Evolutionary conservation across 192 early-diverging fungal genomes (phyloP).

Genomic region (Chytriomyces sp.): DNA sequence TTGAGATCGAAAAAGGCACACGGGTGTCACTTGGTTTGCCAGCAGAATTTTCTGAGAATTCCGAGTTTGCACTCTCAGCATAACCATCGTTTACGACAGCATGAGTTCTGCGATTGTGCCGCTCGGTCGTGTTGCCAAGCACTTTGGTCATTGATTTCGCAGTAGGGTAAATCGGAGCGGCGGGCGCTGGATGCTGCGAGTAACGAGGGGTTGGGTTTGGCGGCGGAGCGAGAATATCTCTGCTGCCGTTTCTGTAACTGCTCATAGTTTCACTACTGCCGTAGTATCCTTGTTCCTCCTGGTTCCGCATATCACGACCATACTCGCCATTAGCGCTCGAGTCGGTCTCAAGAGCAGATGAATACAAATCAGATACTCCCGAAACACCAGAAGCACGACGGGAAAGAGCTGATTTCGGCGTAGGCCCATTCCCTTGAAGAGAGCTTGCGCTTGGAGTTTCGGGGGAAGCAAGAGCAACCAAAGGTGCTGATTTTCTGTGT

Average conservation of each 20-base stretch:
- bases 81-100: not conserved
- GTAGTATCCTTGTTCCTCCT: not conserved
- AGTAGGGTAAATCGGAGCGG: constrained; percentile 25
- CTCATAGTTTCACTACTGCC: constrained; percentile 16
- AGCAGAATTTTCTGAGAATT: constrained; percentile 8
- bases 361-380: not conserved
- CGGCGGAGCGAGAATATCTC: not conserved
- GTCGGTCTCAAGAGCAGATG: not conserved
- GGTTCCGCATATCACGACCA: not conserved
- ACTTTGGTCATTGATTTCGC: constrained; percentile 23
- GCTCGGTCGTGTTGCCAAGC: not conserved
- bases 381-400: not conserved
- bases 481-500: not conserved
- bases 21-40: not conserved
- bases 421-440: not conserved
- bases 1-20: not conserved
- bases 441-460: not conserved
- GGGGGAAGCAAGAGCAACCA: not conserved
- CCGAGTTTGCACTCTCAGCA: constrained; percentile 13
- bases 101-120: not conserved
- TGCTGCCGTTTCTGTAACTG: constrained; percentile 2
- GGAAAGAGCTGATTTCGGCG: too few relatives aligned
- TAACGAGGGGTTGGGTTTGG: not conserved
- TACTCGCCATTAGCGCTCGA: not conserved
- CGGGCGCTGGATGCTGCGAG: not conserved